Base-by-base conservation (phyloP, 2,329 filamentous ascomycete genomes). In the Claviceps maximensis region DNA sequence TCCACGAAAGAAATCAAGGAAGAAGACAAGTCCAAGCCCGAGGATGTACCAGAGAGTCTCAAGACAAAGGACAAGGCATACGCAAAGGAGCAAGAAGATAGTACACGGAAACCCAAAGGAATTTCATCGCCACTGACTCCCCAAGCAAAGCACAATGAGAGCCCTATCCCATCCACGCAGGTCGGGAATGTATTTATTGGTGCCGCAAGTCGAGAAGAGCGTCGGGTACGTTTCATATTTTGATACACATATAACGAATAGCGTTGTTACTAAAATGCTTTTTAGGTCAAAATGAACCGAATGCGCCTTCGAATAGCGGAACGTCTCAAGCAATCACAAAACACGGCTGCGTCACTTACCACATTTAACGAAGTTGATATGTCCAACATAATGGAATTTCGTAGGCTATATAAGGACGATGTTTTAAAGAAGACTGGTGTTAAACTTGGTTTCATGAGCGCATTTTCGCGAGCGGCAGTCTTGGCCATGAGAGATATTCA, bases 361-460 rank as follows among this genome's bases (percentile, higher is more conserved):
- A 98, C 93, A 27, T 98, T 98, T 79, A 96, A 98, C 71, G 91
- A 97, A 72, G 93, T 98, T 56, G 93, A 98, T 70, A 98, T 98
- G 93, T 95, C 91, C 33, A 88, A 86, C 23, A 77, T 98, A 49
- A 95, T 97, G 86, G 89, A 96, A 58, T 91, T 98, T 76, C 86
- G 93, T 62, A 96, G 95, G 71, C 77, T 89, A 47, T 97, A 97
- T 80, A 97, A 97, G 77, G 91, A 97, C 55, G 90, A 95, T 55
- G 76, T 96, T 23, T 76, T 97, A 54, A 95, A 97, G 79, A 95
- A 91, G 77, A 93, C 88, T 10, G 91, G 90, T 46, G 86, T 97
- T 54, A 98, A 97, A 77, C 84, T 98, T 52, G 93, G 93, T n/a
- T 98, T 97, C 76, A 97, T 98, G 91, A 93, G 89, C 68, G 91